phyloP scores from a whole-genome alignment of 345 rosid genomes.

The Dimocarpus longan region DNA sequence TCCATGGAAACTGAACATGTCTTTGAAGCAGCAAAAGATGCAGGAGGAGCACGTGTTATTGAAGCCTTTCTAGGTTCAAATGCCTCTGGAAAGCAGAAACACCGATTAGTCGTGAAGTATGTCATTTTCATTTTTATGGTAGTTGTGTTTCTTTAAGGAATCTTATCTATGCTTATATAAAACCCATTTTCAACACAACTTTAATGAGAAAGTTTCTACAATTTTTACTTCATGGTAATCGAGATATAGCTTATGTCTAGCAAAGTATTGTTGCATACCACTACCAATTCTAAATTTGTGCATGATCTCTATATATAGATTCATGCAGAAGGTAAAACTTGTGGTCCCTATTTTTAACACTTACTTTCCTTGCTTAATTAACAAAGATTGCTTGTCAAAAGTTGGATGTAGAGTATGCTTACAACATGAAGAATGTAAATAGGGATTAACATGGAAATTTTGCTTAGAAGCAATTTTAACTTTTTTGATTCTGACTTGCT shows the following conservation, averaged over 20 bases:
- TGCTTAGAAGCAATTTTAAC: not conserved
- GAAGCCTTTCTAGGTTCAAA: constrained; percentile 83
- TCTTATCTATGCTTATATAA: not conserved
- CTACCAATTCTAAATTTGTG: not conserved
- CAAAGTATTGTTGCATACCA: not conserved
- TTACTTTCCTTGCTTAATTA: not conserved
- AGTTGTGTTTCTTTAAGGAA: constrained; percentile 6
- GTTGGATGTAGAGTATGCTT: not conserved
- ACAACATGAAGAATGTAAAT: not conserved
- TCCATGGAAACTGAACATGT: constrained; percentile 74
- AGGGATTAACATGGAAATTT: not conserved
- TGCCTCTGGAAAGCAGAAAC: constrained; percentile 75
- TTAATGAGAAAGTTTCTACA: not conserved
- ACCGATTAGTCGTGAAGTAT: constrained; percentile 72
- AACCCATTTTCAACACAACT: not conserved
- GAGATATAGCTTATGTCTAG: not conserved
- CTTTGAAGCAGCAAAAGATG: constrained; percentile 73
- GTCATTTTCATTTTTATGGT: constrained; percentile 30
- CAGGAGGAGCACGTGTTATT: constrained; percentile 80
- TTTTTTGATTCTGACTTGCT: not conserved
- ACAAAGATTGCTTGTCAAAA: not conserved
- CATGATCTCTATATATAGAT: not conserved
- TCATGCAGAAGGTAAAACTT: not conserved
- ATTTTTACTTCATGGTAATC: not conserved
- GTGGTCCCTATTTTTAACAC: not conserved